Evolutionary conservation across 108 stramenopile genomes (phyloP), one percentile per base, ranked within the genome.

Genomic region (Chaetoceros tenuissimus): DNA sequence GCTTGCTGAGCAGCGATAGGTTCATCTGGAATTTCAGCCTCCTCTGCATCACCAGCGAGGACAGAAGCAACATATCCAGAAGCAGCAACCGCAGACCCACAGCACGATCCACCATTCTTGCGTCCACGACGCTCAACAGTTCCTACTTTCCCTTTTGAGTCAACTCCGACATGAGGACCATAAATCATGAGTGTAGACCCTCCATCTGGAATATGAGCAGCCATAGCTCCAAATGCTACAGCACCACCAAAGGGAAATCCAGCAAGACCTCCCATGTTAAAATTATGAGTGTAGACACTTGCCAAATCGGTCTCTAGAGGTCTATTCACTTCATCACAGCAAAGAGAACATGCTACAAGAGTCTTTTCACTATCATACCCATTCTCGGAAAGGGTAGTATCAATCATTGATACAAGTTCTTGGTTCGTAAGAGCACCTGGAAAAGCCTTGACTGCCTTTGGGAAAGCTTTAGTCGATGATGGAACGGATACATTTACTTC

Each of bases 271-370:
- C 77, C 77, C 60, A 78, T 55, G 52, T 48, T 62, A 49, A 78
- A 78, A 49, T 66, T 70, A 18, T 66, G 30, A 7, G 64, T 59
- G 40, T 63, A 79, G 24, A 65, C 24, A 24, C 55, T 53, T 0
- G 62, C 55, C 27, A 84, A 61, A 27, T 71, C 71, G 24, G 72
- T 59, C 48, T 84, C 83, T 46, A 80, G 67, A 0, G 60, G 65
- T 26, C 83, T 71, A 58, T 71, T 74, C 31, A 84, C 59, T 54
- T 84, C 83, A 51, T 84, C 83, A 52, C 70, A 71, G 69, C 83
- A 84, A 18, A 84, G 40, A 7, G 53, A 57, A 8, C 59, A 60
- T 1, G 65, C 59, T 26, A 66, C 51, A 17, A 31, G 0, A n/a
- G n/a, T n/a, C n/a, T 54, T 28, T 28, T 24, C 7, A 10, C 8